Conservation (phyloP, 179 eudicot genomes). For the Gypsophila paniculata region DNA sequence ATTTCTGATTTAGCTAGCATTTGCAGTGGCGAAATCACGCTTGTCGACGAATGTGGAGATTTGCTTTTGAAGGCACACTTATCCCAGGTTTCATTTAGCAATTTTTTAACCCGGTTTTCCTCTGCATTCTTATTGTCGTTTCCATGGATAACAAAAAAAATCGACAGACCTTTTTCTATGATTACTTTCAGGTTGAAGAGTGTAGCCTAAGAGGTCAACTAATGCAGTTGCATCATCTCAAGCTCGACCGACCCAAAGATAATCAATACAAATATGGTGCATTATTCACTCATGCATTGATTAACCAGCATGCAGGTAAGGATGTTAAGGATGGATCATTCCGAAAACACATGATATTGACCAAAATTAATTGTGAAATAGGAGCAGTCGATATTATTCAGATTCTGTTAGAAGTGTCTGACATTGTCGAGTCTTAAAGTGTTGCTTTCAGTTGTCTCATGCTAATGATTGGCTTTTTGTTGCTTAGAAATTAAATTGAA, state of each 20-base stretch:
- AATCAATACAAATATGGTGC: constrained; percentile 5
- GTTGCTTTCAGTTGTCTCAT: too few relatives aligned
- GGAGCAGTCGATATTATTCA: too few relatives aligned
- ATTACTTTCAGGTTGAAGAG: constrained; percentile 48
- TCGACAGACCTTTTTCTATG: background rate
- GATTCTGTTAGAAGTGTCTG: too few relatives aligned
- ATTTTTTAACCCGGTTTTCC: background rate
- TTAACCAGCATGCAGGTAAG: too few relatives aligned
- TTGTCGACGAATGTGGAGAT: constrained; percentile 61
- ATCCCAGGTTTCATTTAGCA: constrained; percentile 44
- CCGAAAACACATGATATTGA: too few relatives aligned
- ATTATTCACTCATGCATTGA: too few relatives aligned
- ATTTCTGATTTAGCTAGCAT: constrained; percentile 59
- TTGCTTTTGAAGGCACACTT: constrained; percentile 36
- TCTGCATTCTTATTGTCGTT: background rate
- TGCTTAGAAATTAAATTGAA: too few relatives aligned
- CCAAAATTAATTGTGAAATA: too few relatives aligned
- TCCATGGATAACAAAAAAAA: background rate
- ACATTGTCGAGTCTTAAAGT: too few relatives aligned
- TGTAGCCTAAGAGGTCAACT: constrained; percentile 58
- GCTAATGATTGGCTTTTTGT: too few relatives aligned
- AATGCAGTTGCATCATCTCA: constrained; percentile 37
- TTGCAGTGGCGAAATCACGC: constrained; percentile 48
- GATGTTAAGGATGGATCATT: too few relatives aligned
- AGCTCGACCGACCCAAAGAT: constrained; percentile 16